These are phyloP conservation scores for Vinca major DNA, from an alignment of 305 asterid genomes.

Conservation along the genomic window DNA sequence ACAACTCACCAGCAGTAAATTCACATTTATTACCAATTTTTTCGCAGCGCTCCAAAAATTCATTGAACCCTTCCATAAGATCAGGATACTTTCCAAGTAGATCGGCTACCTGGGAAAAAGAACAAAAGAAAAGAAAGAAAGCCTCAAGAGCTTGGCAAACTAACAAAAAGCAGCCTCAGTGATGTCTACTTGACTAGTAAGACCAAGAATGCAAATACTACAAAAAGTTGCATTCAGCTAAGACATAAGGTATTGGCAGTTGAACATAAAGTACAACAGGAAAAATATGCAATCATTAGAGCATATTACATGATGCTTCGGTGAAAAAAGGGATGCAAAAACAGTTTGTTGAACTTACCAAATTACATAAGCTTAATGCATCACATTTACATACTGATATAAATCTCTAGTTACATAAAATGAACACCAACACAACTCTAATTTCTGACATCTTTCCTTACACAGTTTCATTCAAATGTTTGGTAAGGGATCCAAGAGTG, in stretches of 20 bases:
- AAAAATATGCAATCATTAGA: neutral
- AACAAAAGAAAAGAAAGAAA: neutral
- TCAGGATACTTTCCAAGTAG: constrained; percentile 90
- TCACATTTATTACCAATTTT: constrained; percentile 52
- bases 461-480: no score
- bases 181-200: neutral
- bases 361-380: no score
- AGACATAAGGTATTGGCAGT: no score
- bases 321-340: no score
- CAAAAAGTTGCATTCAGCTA: no score
- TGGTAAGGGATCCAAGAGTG: no score
- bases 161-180: neutral
- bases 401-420: no score
- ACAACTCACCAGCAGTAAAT: constrained; percentile 21
- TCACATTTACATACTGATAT: no score
- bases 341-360: no score
- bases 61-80: constrained; percentile 92
- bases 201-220: neutral
- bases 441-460: no score
- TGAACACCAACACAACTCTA: no score
- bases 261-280: neutral
- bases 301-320: no score
- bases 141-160: neutral
- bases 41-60: constrained; percentile 88
- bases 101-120: constrained; percentile 64